Evolutionary conservation across 2,329 filamentous ascomycete genomes (phyloP), one percentile per base, ranked within the genome.

Genomic region (Parascedosporium putredinis): DNA sequence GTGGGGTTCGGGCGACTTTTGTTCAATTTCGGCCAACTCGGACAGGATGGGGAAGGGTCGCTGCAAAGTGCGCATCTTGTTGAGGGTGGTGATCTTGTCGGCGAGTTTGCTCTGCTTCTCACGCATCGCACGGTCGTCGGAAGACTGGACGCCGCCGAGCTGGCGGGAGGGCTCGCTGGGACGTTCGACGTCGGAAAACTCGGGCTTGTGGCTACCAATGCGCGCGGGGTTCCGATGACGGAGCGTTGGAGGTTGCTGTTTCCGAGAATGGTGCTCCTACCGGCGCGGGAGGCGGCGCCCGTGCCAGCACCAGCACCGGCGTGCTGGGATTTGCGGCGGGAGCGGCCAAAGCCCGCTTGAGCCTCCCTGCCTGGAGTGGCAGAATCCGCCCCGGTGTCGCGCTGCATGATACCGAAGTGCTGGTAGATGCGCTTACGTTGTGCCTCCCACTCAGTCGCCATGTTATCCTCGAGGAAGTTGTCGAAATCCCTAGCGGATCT

Each of bases 371-470:
- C 64, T 40, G 70, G 59, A 4, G 67, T 61, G 27, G 57, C 57
- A 6, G 61, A 53, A 27, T 74, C 74, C 45, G 14, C 27, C 9
- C 25, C 25, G 12, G 25, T 50, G 4, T 81, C 76, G 22, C 72
- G 71, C 5, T 76, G 70, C 61, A 81, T 84, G 62, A 98, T 84
- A 12, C 93, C 93, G 64, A 98, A 97, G 66, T 98, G 93, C 60
- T 95, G 83, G 67, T 96, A 97, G 55, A 98, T 95, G 56, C 83
- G 83, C 65, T 86, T 88, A 54, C 91, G 84, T 69, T 97, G 91
- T 14, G 86, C 84, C 58, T 96, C 90, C 90, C 93, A 97, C 64
- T 97, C 89, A 72, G 95, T 84, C 25, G 89, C 88, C 46, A 97
- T 83, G 61, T 95, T 94, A 59, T 96, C 90, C 63, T 97, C 90